Percentiles rank a stretch among this genome's conserved stretches.
Evolutionary conservation across 2,329 filamentous ascomycete genomes (phyloP).

Genomic region (Neophaeococcomyces mojaviensis): DNA sequence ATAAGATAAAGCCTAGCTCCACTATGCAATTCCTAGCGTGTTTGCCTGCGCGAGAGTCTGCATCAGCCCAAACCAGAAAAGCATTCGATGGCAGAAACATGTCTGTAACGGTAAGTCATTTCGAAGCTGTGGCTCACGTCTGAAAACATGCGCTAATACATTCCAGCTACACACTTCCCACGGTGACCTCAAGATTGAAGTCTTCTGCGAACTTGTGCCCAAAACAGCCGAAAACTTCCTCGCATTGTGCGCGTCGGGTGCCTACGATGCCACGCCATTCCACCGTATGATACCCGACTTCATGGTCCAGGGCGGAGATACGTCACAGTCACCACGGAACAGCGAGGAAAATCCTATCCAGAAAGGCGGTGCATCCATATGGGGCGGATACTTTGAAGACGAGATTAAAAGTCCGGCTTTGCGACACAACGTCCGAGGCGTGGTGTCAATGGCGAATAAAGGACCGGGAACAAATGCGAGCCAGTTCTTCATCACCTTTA

Average conservation of each 20-base stretch:
- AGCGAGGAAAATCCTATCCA: slow-evolving; percentile 39
- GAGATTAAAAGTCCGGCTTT: slow-evolving; percentile 53
- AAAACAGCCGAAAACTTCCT: slow-evolving; percentile 80
- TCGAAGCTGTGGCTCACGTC: background rate
- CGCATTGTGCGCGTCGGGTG: slow-evolving; percentile 54
- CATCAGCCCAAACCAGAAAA: background rate
- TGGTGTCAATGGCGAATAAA: slow-evolving; percentile 54
- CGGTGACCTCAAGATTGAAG: slow-evolving; percentile 87
- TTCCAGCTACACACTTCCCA: slow-evolving; percentile 69
- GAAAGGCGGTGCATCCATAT: slow-evolving; percentile 53
- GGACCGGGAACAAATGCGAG: slow-evolving; percentile 50
- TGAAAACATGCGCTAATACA: slow-evolving; percentile 1
- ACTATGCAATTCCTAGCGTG: background rate
- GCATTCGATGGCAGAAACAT: slow-evolving; percentile 9
- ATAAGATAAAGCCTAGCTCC: no score
- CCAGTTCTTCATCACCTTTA: slow-evolving; percentile 59
- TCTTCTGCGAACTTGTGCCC: slow-evolving; percentile 92
- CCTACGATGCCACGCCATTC: slow-evolving; percentile 55
- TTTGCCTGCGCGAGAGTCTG: background rate
- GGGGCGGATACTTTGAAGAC: slow-evolving; percentile 49
- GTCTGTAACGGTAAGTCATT: slow-evolving; percentile 19
- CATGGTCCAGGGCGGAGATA: slow-evolving; percentile 57
- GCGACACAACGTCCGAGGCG: slow-evolving; percentile 50
- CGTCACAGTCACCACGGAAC: slow-evolving; percentile 36
- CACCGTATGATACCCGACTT: slow-evolving; percentile 57